A percentile compares a stretch with the other conserved stretches of the same genome.
Conservation (phyloP, 805 yeast species). For the Zygotorulaspora danielsina region DNA sequence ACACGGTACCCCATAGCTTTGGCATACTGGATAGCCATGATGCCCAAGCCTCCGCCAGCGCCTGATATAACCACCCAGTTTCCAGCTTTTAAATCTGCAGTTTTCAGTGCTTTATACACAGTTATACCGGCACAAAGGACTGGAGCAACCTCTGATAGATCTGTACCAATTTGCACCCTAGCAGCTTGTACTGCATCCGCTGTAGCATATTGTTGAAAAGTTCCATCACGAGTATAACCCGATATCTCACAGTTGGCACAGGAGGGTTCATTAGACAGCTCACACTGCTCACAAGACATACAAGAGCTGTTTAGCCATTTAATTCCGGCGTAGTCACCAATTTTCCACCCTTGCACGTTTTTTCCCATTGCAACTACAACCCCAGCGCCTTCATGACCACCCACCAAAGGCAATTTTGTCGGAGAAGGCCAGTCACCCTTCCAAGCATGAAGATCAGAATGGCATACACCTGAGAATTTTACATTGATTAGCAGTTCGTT, state of each 20-base stretch:
- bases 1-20: neutral
- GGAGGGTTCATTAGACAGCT: neutral
- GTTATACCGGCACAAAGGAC: neutral
- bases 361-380: neutral
- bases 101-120: neutral
- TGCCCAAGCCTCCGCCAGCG: neutral
- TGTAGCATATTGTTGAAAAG: constrained; percentile 6
- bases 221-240: neutral
- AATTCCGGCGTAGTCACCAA: neutral
- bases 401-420: neutral
- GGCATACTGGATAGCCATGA: neutral
- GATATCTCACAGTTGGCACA: neutral
- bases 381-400: neutral
- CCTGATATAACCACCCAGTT: neutral
- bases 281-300: neutral
- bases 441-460: neutral
- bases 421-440: neutral
- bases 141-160: neutral
- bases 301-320: neutral
- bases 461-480: neutral
- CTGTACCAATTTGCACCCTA: neutral
- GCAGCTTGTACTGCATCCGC: neutral
- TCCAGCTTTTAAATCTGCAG: neutral
- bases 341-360: neutral
- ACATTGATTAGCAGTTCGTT: neutral